Evolutionary conservation across 2,329 filamentous ascomycete species (phyloP).

Genomic region (Fusarium staphyleae): DNA sequence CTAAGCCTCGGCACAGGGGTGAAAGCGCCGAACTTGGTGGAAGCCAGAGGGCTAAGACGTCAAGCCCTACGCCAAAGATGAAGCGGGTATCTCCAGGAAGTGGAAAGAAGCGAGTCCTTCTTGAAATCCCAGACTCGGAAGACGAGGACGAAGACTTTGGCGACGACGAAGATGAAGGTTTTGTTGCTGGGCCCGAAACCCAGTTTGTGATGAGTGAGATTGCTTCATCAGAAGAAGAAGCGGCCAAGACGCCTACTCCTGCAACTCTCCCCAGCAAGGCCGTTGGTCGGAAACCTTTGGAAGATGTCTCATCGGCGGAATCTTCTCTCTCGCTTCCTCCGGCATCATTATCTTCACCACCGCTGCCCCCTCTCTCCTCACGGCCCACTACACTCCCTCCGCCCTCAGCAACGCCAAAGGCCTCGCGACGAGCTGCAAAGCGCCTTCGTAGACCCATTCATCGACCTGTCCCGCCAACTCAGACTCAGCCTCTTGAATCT

Average conservation of each 20-base stretch:
- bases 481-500: slow-evolving; percentile 47
- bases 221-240: slow-evolving; percentile 39
- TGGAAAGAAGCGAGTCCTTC: slow-evolving; percentile 25
- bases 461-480: slow-evolving; percentile 32
- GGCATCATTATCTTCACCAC: slow-evolving; percentile 18
- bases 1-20: slow-evolving; percentile 28
- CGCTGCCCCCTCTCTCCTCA: slow-evolving; percentile 16
- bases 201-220: slow-evolving; percentile 47
- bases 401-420: slow-evolving; percentile 22
- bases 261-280: neutral
- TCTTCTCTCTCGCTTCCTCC: slow-evolving; percentile 19
- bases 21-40: slow-evolving; percentile 34
- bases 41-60: slow-evolving; percentile 12
- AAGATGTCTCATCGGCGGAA: slow-evolving; percentile 18
- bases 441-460: slow-evolving; percentile 42
- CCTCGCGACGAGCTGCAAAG: slow-evolving; percentile 18
- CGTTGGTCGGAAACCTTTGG: neutral
- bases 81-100: slow-evolving; percentile 31
- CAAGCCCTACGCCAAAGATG: slow-evolving; percentile 33
- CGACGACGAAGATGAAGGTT: slow-evolving; percentile 26
- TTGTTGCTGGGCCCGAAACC: slow-evolving; percentile 45
- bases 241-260: slow-evolving; percentile 17
- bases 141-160: slow-evolving; percentile 48
- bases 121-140: slow-evolving; percentile 60
- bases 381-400: slow-evolving; percentile 28